These are phyloP conservation scores for Citrus cavaleriei DNA, from an alignment of 345 rosid genomes.

Conservation along the genomic window DNA sequence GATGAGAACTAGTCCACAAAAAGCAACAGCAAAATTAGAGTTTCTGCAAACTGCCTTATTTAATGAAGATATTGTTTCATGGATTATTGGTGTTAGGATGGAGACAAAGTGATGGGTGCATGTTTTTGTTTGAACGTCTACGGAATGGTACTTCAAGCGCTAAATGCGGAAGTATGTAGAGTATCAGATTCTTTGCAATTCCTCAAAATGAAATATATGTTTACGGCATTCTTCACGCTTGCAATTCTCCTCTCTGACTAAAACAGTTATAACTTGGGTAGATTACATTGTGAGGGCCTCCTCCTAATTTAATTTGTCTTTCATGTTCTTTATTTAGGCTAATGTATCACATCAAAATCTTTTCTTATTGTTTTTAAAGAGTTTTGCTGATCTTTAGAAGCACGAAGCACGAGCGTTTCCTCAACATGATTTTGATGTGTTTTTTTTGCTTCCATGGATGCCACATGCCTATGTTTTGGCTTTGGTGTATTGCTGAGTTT, in stretches of 20 bases:
- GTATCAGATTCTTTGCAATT: neutral
- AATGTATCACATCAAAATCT: neutral
- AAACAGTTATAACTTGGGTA: neutral
- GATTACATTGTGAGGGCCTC: neutral
- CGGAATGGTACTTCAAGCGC: neutral
- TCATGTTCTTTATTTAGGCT: neutral
- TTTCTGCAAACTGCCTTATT: neutral
- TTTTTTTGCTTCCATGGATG: neutral
- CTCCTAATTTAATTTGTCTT: neutral
- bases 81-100: neutral
- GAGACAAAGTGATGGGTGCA: neutral
- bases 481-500: neutral
- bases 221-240: neutral
- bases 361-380: neutral
- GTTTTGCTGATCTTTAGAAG: neutral
- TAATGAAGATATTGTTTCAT: neutral
- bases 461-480: neutral
- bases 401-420: neutral
- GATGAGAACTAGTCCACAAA: neutral
- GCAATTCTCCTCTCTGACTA: neutral
- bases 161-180: neutral
- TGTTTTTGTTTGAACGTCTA: neutral
- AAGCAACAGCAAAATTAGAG: neutral
- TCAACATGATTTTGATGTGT: neutral
- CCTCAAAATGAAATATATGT: neutral